Evolutionary conservation across 2,329 filamentous ascomycete genomes (phyloP).

Genomic region (Alternaria gansuensis): DNA sequence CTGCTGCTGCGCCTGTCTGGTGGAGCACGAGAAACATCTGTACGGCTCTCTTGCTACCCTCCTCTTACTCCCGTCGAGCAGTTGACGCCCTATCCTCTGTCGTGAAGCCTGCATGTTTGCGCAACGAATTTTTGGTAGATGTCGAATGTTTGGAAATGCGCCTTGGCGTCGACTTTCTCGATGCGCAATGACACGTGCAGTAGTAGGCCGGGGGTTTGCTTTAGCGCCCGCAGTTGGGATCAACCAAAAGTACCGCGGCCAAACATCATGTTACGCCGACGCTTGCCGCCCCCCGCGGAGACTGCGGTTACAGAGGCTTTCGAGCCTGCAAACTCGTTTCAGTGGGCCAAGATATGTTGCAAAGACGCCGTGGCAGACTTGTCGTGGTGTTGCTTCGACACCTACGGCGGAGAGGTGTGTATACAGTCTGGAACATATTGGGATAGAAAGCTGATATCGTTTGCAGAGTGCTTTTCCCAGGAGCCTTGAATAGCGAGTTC

Average conservation of each 20-base stretch:
- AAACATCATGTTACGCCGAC: constrained; percentile 34
- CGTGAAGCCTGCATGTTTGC: constrained; percentile 43
- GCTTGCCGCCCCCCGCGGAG: constrained; percentile 44
- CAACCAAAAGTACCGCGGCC: background rate
- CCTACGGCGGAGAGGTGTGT: constrained; percentile 68
- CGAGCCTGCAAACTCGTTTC: constrained; percentile 20
- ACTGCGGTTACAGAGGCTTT: constrained; percentile 31
- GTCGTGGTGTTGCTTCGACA: constrained; percentile 66
- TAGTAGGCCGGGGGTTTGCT: background rate
- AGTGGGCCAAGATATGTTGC: constrained; percentile 30
- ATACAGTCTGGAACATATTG: background rate
- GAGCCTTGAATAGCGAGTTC: constrained; percentile 94
- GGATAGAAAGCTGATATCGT: background rate
- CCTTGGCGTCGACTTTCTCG: constrained; percentile 45
- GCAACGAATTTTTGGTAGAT: background rate
- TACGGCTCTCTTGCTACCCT: constrained; percentile 45
- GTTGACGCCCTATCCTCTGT: constrained; percentile 42
- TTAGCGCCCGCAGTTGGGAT: constrained; percentile 17
- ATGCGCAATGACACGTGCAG: constrained; percentile 44
- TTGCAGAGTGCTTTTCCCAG: constrained; percentile 75
- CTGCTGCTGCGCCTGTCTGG: constrained; percentile 52
- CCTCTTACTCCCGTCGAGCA: constrained; percentile 35
- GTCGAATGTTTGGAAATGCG: constrained; percentile 18
- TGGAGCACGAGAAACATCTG: constrained; percentile 63
- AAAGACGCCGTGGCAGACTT: constrained; percentile 52